Percentiles rank a stretch among this genome's conserved stretches.
Evolutionary conservation across 371 early-diverging fungal genomes (phyloP).

Genomic region (Syncephalis plumigaleata): DNA sequence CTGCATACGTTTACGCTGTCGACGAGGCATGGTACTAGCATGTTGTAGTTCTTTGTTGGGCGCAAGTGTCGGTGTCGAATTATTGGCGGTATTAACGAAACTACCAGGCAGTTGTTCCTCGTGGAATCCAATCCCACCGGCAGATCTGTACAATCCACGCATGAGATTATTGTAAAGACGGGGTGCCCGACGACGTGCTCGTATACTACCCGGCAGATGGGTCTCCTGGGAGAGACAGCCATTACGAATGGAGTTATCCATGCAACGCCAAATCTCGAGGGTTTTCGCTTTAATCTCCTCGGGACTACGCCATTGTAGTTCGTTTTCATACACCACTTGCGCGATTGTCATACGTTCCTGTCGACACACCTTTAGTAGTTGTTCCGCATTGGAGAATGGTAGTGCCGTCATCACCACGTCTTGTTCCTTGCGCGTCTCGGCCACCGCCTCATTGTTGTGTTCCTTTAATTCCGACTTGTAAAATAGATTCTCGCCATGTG

Average conservation of each 20-base stretch:
- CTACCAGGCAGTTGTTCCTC: slow-evolving; percentile 9
- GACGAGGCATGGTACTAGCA: slow-evolving; percentile 11
- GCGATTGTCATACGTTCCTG: slow-evolving; percentile 79
- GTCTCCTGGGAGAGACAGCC: slow-evolving; percentile 30
- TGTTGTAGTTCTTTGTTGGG: slow-evolving; percentile 5
- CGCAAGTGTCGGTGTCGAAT: not conserved
- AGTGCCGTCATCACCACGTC: slow-evolving; percentile 65
- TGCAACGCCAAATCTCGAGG: slow-evolving; percentile 78
- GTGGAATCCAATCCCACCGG: not conserved
- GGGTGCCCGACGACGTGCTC: slow-evolving; percentile 78
- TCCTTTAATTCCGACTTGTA: slow-evolving; percentile 30
- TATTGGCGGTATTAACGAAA: slow-evolving; percentile 8
- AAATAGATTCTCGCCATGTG: slow-evolving; percentile 75
- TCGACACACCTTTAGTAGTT: slow-evolving; percentile 61
- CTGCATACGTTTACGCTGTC: slow-evolving; percentile 18
- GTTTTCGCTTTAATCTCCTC: slow-evolving; percentile 56
- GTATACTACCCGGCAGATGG: slow-evolving; percentile 70
- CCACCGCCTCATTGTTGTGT: slow-evolving; percentile 15
- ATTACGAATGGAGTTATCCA: slow-evolving; percentile 82
- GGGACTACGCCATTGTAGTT: slow-evolving; percentile 73
- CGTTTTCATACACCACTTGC: slow-evolving; percentile 89
- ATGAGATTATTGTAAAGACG: slow-evolving; percentile 67
- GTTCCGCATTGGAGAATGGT: slow-evolving; percentile 69
- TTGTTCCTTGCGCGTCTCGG: slow-evolving; percentile 34
- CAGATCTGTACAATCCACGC: slow-evolving; percentile 41